These are phyloP conservation scores for Crepidotus variabilis DNA, from an alignment of 768 basidiomycete genomes.

Conservation along the genomic window DNA sequence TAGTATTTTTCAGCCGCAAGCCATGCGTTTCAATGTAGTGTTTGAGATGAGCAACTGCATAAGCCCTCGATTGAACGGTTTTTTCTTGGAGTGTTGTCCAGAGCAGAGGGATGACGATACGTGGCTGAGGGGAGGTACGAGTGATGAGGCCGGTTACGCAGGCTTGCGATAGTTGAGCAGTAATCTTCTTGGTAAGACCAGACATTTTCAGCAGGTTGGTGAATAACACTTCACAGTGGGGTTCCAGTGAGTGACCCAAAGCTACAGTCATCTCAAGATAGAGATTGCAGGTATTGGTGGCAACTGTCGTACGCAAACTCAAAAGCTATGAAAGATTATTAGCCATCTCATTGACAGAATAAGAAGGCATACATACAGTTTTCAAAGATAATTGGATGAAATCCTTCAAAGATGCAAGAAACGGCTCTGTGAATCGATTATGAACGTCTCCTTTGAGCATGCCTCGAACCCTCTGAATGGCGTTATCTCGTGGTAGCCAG, in stretches of 20 bases:
- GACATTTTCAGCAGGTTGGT: constrained; percentile 83
- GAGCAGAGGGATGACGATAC: constrained; percentile 63
- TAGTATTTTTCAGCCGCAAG: constrained; percentile 50
- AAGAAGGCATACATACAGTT: constrained; percentile 50
- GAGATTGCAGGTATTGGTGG: constrained; percentile 71
- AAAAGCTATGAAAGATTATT: constrained; percentile 49
- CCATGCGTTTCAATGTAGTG: constrained; percentile 75
- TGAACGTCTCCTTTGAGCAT: constrained; percentile 89
- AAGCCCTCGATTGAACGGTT: constrained; percentile 68
- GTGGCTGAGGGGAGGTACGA: constrained; percentile 68
- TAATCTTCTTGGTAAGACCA: constrained; percentile 89
- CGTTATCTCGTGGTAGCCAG: constrained; percentile 80
- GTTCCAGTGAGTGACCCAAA: constrained; percentile 70
- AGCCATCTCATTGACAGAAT: background rate
- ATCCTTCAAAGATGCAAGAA: constrained; percentile 70
- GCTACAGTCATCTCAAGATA: constrained; percentile 69
- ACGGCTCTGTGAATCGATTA: constrained; percentile 66
- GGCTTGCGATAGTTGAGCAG: constrained; percentile 80
- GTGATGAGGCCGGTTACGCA: constrained; percentile 65
- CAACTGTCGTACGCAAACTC: constrained; percentile 89
- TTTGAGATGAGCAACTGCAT: constrained; percentile 66
- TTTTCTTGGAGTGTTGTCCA: constrained; percentile 76
- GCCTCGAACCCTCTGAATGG: constrained; percentile 75
- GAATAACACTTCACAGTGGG: constrained; percentile 72
- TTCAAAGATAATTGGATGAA: constrained; percentile 84